Percentiles rank a stretch among this genome's conserved stretches.
phyloP scores from a whole-genome alignment of 225 moss, liverwort and hornwort species.

The Anthoceros angustus region DNA sequence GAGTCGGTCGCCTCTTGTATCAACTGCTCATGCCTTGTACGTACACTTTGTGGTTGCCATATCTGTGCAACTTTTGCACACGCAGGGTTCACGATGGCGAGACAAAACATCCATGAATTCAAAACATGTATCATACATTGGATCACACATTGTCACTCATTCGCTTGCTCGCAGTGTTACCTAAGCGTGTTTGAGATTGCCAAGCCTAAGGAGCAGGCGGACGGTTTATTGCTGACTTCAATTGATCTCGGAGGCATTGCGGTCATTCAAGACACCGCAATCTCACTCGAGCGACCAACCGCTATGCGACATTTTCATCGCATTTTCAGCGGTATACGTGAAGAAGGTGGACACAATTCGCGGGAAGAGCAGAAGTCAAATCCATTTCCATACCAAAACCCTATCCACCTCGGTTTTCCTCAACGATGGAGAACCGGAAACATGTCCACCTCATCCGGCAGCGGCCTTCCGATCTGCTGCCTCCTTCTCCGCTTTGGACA shows the following conservation, averaged over 20 bases:
- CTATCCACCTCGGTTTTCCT: not conserved
- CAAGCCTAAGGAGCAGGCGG: not conserved
- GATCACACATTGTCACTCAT: not conserved
- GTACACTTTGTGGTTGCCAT: constrained; percentile 30
- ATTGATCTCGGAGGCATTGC: not conserved
- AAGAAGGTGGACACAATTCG: not conserved
- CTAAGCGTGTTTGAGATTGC: not conserved
- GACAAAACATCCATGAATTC: no score
- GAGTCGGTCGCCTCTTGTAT: constrained; percentile 15
- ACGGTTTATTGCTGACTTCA: not conserved
- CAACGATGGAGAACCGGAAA: not conserved
- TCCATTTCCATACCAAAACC: not conserved
- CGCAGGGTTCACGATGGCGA: no score
- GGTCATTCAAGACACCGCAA: not conserved
- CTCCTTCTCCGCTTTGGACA: not conserved
- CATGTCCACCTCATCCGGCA: not conserved
- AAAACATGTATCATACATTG: not conserved
- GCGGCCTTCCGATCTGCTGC: not conserved
- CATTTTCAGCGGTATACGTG: not conserved
- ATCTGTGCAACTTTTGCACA: constrained; percentile 12
- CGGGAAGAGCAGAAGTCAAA: not conserved
- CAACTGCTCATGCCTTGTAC: constrained; percentile 22
- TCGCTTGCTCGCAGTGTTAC: not conserved
- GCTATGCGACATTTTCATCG: not conserved
- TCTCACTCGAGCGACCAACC: not conserved